Evolutionary conservation across 225 moss, liverwort and hornwort genomes (phyloP), one percentile per base, ranked within the genome.

Genomic region (Anthoceros angustus): DNA sequence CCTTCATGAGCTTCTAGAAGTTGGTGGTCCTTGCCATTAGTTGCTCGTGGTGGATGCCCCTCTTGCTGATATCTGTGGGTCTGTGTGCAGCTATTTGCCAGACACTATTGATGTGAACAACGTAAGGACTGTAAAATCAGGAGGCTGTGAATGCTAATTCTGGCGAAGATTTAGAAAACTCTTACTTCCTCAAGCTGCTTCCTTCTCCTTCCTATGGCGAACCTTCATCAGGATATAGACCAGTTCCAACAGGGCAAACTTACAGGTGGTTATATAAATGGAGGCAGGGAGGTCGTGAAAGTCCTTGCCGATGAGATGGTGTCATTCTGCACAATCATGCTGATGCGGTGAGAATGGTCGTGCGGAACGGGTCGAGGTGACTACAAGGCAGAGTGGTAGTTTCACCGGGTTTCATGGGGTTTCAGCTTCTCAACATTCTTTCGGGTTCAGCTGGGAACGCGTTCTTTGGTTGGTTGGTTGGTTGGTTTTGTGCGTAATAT

Each of bases 91-190:
- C 73, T 94, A 94, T 72, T 79, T 90, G 66, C 93, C 87, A 9
- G 94, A 90, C 68, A 94, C 90, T 41, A 86, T 94, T 68, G 90
- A 94, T 64, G 83, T 94, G 45, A 80, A 78, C 63, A 74, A 82
- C 63, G 81, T 73, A 70, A 94, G 94, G 82, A 83, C 81, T 73
- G 86, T 76, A 76, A 90, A 90, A 77, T 71, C 90, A 65, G 87
- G 86, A 69, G 90, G 84, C 6, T 89, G 86, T 70, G 86, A 86
- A 50, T 86, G 88, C 71, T 89, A 62, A 77, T 55, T 64, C 69
- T 62, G 55, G 26, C 32, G 10, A 42, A 41, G 24, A 63, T 62
- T 68, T 43, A 14, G 49, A 71, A 25, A 45, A 49, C 71, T 20
- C n/a, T 23, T 20, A 20, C 7, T 18, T 55, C n/a, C 18, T 55